A percentile compares a stretch with the other conserved stretches of the same genome.
These are phyloP conservation scores for Solanum paucissectum DNA, from an alignment of 257 asterid species.

Conservation along the genomic window DNA sequence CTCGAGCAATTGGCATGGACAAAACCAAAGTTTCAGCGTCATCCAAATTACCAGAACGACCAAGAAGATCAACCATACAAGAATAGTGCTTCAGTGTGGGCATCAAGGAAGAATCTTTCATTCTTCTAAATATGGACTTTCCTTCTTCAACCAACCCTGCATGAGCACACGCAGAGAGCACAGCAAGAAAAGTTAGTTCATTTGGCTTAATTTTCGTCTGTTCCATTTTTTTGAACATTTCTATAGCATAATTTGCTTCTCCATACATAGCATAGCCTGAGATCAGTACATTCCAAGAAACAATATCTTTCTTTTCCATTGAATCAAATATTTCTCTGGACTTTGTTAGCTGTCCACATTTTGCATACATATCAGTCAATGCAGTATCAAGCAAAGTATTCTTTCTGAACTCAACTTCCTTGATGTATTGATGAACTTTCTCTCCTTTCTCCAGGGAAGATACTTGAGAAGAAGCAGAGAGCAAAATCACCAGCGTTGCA, in stretches of 20 bases:
- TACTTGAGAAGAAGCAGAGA: slow-evolving; percentile 56
- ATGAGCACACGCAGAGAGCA: slow-evolving; percentile 71
- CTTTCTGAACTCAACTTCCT: slow-evolving; percentile 14
- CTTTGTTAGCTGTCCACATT: slow-evolving; percentile 50
- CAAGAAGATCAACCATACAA: slow-evolving; percentile 72
- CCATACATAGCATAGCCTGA: slow-evolving; percentile 71
- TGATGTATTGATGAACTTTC: slow-evolving; percentile 38
- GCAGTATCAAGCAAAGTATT: slow-evolving; percentile 53
- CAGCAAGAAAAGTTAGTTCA: slow-evolving; percentile 56
- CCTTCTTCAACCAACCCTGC: slow-evolving; percentile 67
- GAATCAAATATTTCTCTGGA: slow-evolving; percentile 54
- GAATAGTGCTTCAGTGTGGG: slow-evolving; percentile 68
- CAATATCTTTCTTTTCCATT: slow-evolving; percentile 35
- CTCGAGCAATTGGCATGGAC: slow-evolving; percentile 62
- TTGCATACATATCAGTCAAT: slow-evolving; percentile 66
- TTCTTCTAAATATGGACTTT: slow-evolving; percentile 29
- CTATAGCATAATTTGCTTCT: slow-evolving; percentile 42
- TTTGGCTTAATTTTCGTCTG: slow-evolving; percentile 31
- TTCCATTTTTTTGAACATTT: slow-evolving; percentile 50
- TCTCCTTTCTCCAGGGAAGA: slow-evolving; percentile 48
- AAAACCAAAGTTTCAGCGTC: slow-evolving; percentile 59
- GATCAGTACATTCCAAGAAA: slow-evolving; percentile 76
- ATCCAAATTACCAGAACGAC: slow-evolving; percentile 43
- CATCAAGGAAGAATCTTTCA: slow-evolving; percentile 34
- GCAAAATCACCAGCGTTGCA: slow-evolving; percentile 43